Base-by-base conservation (phyloP, 805 yeast genomes). In the Metschnikowia similis region DNA sequence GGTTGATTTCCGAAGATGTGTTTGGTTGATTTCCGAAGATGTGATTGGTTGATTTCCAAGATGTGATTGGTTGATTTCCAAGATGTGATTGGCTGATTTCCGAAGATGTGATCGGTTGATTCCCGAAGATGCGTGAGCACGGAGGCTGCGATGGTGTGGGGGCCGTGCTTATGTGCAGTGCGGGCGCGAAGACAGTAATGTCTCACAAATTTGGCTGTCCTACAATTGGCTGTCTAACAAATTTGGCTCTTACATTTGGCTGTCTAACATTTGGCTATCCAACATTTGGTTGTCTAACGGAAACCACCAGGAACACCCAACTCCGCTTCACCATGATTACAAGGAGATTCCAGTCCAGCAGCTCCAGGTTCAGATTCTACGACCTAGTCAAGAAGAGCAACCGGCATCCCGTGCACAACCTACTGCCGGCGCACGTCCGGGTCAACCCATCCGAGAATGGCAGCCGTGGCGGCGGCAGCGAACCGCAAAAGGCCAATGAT, bases 301-400 rank as follows among this genome's bases (percentile, higher is more conserved):
- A n/a, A n/a, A n/a, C n/a, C n/a, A n/a, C n/a, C 35, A 32, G n/a
- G 35, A 32, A 32, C 6, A 13, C 16, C n/a, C 13, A 32, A n/a
- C 6, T 1, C 6, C 6, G 6, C 8, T n/a, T 11, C 4, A 32
- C 5, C 35, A 41, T 41, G 45, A 10, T 32, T 41, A 10, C 45
- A 32, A 41, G 21, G 40, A 26, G 34, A 16, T 43, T 34, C 8
- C n/a, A 43, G 27, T 43, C 46, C 27, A 35, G 27, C 27, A 29
- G 36, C 16, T 9, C 34, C 16, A 57, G 56, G 41, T 72, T 59
- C 52, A 54, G 61, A 28, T 72, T 67, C 57, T 72, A 72, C 55
- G 76, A 72, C 50, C 62, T 72, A 41, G 66, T 72, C 10, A 50
- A 64, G 35, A 53, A 61, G 14, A 71, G 74, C n/a, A 67, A 69